Evolutionary conservation across 768 basidiomycete species (phyloP).

Genomic region (Russula vinacea): DNA sequence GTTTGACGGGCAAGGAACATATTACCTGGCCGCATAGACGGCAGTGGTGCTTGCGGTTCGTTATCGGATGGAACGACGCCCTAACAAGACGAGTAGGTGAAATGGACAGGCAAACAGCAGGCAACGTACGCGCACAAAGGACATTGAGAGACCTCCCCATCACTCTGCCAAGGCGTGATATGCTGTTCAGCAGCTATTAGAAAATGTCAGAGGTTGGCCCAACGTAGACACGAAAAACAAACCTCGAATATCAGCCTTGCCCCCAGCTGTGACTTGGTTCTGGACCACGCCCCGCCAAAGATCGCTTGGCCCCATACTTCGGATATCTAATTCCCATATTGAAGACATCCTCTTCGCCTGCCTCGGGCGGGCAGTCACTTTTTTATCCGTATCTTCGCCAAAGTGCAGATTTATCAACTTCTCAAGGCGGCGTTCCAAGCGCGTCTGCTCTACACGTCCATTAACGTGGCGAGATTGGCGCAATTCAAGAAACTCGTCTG

Average conservation of each 20-base stretch:
- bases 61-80: constrained; percentile 79
- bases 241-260: constrained; percentile 72
- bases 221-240: constrained; percentile 24
- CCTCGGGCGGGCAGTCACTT: constrained; percentile 25
- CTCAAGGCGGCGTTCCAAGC: constrained; percentile 82
- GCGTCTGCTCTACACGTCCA: constrained; percentile 72
- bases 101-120: neutral
- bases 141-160: constrained; percentile 71
- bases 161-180: constrained; percentile 95
- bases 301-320: constrained; percentile 61
- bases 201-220: neutral
- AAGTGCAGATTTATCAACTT: constrained; percentile 80
- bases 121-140: constrained; percentile 75
- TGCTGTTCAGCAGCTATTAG: constrained; percentile 73
- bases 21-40: constrained; percentile 89
- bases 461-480: constrained; percentile 42
- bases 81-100: constrained; percentile 34
- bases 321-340: constrained; percentile 68
- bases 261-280: constrained; percentile 42
- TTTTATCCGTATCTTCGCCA: constrained; percentile 36
- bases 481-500: constrained; percentile 71
- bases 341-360: constrained; percentile 53
- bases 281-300: constrained; percentile 65
- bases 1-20: constrained; percentile 81
- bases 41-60: constrained; percentile 95